Conservation (phyloP, 345 rosid species). For the Balakata baccata region DNA sequence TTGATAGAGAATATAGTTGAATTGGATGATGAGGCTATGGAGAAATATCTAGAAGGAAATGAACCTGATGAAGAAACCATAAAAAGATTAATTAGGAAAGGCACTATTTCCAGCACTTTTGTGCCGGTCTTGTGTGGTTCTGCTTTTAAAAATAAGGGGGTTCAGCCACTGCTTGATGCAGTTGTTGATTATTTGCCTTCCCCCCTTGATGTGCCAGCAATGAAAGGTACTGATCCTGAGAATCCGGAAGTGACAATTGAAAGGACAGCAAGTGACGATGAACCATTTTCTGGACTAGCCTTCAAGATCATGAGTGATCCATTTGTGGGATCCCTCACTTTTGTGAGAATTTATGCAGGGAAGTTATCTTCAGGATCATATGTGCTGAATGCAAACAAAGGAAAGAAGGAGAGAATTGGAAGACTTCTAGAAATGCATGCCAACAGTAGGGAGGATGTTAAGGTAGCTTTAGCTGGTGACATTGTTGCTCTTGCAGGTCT, state of each 20-base stretch:
- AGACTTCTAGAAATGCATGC: conserved; percentile 98
- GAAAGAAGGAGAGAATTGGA: conserved; percentile 95
- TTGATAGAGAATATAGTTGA: conserved; percentile 73
- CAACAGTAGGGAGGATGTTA: conserved; percentile 91
- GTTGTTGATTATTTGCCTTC: conserved; percentile 92
- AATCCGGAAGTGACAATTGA: conserved; percentile 57
- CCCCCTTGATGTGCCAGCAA: conserved; percentile 78
- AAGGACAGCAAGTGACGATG: conserved; percentile 67
- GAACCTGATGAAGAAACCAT: conserved; percentile 84
- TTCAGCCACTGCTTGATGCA: conserved; percentile 92
- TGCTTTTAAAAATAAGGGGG: conserved; percentile 92
- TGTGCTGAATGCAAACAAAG: conserved; percentile 86
- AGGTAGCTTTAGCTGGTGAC: conserved; percentile 81
- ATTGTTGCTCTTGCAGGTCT: conserved; percentile 92
- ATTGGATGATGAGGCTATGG: conserved; percentile 89
- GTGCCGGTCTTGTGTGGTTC: conserved; percentile 93
- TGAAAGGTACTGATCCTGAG: conserved; percentile 92
- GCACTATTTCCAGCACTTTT: conserved; percentile 65
- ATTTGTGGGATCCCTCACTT: conserved; percentile 91
- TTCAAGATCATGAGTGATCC: conserved; percentile 98
- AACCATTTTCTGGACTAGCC: conserved; percentile 86
- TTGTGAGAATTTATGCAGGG: conserved; percentile 89
- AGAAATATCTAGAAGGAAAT: conserved; percentile 81
- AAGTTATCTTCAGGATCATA: conserved; percentile 82
- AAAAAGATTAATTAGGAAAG: conserved; percentile 73